Base-by-base conservation (phyloP, 1,139 yeast genomes). In the Hanseniaspora gamundiae region DNA sequence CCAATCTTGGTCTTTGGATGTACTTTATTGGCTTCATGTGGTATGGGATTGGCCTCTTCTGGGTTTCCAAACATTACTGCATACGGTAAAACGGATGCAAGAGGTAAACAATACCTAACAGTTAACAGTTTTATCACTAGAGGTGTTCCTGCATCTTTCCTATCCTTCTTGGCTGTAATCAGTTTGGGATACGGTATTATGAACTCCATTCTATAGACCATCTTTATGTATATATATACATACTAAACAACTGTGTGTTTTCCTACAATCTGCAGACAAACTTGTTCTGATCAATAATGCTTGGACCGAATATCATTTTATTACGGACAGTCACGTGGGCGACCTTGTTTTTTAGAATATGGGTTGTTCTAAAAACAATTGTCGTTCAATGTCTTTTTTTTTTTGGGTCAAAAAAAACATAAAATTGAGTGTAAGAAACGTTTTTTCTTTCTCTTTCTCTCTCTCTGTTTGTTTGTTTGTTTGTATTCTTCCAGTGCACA, bases 61-160 rank as follows among this genome's bases (percentile, higher is more conserved):
- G 88, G 88, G 1, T 80, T 80, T 66, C 88, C 88, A 20, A 80
- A 80, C 54, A 83, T 79, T 27, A 80, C 85, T n/a, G 87, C 87
- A 2, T 79, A 79, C 51, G 78, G 84, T 44, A 78, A 78, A 80
- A 72, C 80, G 2, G 86, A 80, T 55, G 80, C 78, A 47, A 70
- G 79, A 47, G 86, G 86, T 20, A 73, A 73, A 42, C 74, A 83
- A 39, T 80, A 79, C 52, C 66, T 80, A 55, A 71, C 73, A n/a
- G 82, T 79, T 29, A 66, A 71, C 38, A 75, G 80, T 0, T 80
- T 80, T 52, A 75, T 80, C 42, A 76, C 80, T 3, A 70, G 86
- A 58, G 88, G 88, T 60, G 79, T 79, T 6, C 84, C 86, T 6
- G 70, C 77, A 44, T 75, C 82, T 4, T 54, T 78, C 11, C 64